Evolutionary conservation across 306 rosid species (phyloP), one percentile per base, ranked within the genome.

Genomic region (Malus orientalis): DNA sequence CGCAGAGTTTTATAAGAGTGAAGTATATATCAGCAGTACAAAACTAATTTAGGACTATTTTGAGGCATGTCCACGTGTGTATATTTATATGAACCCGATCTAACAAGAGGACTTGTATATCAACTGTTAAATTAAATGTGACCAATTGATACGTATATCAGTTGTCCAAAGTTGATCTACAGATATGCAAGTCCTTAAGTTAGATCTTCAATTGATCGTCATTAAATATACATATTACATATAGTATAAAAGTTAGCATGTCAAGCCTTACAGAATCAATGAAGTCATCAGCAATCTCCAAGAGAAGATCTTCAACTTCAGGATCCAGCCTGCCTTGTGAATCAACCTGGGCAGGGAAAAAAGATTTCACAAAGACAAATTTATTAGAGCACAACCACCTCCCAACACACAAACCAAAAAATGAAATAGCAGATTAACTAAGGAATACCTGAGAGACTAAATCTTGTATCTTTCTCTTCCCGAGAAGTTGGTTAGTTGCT

Each of bases 391-490:
- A 36, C 27, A 58, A 65, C 16, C 19, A 65, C 12, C 19, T 15
- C 54, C 18, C 54, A 33, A 33, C 2, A 4, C 6, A 65, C 45
- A 77, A 44, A 25, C 47, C 12, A 65, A 55, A 6, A 67, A 81
- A 8, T 18, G 42, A 74, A 45, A 71, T 42, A 69, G 74, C 30
- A 61, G 60, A 19, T 61, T 6, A 18, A 70, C 74, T 7, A 70
- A 29, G 64, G 71, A 82, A 68, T 64, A 96, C 99, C 99, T 96
- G 99, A 40, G 97, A 88, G 73, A 91, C 99, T 86, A 96, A 86
- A 84, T 96, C 99, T 61, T 92, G 97, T 86, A 96, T 92, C 87
- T 96, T 96, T 85, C 99, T 89, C 89, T 96, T 96, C 74, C 99
- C 99, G 80, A 96, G 99, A 72, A 96, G 91, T 84, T 96, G 99